phyloP scores from a whole-genome alignment of 2,329 filamentous ascomycete genomes.

The Coniochaeta ligniaria region DNA sequence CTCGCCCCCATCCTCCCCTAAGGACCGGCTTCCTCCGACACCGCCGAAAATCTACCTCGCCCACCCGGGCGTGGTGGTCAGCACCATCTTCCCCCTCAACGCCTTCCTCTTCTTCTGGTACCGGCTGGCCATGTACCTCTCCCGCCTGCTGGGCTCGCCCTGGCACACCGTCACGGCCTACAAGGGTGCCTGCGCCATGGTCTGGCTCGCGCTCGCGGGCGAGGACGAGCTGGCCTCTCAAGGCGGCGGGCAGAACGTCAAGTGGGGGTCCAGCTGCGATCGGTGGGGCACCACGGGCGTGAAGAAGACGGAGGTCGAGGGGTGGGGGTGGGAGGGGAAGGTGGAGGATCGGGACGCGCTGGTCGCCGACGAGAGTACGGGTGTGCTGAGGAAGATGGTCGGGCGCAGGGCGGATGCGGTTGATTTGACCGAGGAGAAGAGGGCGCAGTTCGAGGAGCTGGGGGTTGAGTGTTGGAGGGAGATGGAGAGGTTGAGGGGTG shows the following conservation, averaged over 20 bases:
- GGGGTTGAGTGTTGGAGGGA: slow-evolving; percentile 58
- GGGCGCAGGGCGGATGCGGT: slow-evolving; percentile 52
- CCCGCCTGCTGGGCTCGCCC: slow-evolving; percentile 72
- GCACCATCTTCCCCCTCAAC: slow-evolving; percentile 70
- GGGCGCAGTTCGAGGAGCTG: slow-evolving; percentile 53
- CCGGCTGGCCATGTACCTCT: slow-evolving; percentile 59
- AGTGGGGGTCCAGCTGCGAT: slow-evolving; percentile 78
- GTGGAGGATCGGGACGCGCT: slow-evolving; percentile 39
- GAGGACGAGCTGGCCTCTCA: slow-evolving; percentile 54
- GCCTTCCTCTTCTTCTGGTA: slow-evolving; percentile 65
- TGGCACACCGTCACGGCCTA: slow-evolving; percentile 82
- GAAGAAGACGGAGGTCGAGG: slow-evolving; percentile 74
- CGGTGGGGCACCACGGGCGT: slow-evolving; percentile 50
- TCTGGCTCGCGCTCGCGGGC: slow-evolving; percentile 69
- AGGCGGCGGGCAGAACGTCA: slow-evolving; percentile 48
- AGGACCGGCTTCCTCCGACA: slow-evolving; percentile 13
- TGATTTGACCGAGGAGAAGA: slow-evolving; percentile 53
- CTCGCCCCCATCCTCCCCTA: slow-evolving; percentile 18
- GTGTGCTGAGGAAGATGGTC: slow-evolving; percentile 41
- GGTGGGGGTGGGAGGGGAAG: slow-evolving; percentile 70
- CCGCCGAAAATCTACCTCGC: slow-evolving; percentile 53
- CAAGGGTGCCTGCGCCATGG: slow-evolving; percentile 65
- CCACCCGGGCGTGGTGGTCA: slow-evolving; percentile 83
- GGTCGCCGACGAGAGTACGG: slow-evolving; percentile 29
- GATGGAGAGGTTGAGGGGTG: slow-evolving; percentile 63